Base-by-base conservation (phyloP, 164 flowering plant species). In the Euptelea pleiosperma region DNA sequence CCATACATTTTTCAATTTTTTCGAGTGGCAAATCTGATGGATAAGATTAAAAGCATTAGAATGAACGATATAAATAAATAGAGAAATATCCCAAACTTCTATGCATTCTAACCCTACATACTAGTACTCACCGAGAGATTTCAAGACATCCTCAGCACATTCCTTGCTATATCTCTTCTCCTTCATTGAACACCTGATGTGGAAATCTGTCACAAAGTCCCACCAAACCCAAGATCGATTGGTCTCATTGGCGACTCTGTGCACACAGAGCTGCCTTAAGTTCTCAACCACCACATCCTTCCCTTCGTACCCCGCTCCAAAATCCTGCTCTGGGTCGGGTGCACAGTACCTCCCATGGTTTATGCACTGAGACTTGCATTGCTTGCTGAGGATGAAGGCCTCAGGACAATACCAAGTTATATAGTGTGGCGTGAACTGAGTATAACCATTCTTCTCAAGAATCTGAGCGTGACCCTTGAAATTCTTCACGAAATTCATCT, bases 151-250 rank as follows among this genome's bases (percentile, higher is more conserved):
- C 58, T 83, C 89, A n/a, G 96, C 96, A 62, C 98, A 91, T 39
- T 79, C 82, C 58, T 77, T 78, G 76, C 71, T 82, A 48, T 88
- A 91, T 48, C 56, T 77, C 62, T 88, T 85, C 56, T 83, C 63
- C 73, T 86, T 91, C 98, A 91, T 88, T 19, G 96, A 81, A 57
- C 98, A 91, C 69, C 98, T 77, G 47, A 91, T 76, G 37, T 86
- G 93, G 25, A 91, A 91, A 78, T 91, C 98, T 0, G 92, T 80
- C 18, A 89, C 98, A 64, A 63, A 91, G 55, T 91, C 98, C 98
- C 98, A 91, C 98, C 98, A 91, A 58, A 86, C 83, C 98, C 98
- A 91, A 0, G 98, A 70, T 22, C 83, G 70, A 19, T 70, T 67
- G 39, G 67, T 80, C 70, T 82, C 88, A 56, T 86, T 88, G 28